These are phyloP conservation scores for Ceratocystis lukuohia DNA, from an alignment of 2,329 filamentous ascomycete species.

Conservation along the genomic window DNA sequence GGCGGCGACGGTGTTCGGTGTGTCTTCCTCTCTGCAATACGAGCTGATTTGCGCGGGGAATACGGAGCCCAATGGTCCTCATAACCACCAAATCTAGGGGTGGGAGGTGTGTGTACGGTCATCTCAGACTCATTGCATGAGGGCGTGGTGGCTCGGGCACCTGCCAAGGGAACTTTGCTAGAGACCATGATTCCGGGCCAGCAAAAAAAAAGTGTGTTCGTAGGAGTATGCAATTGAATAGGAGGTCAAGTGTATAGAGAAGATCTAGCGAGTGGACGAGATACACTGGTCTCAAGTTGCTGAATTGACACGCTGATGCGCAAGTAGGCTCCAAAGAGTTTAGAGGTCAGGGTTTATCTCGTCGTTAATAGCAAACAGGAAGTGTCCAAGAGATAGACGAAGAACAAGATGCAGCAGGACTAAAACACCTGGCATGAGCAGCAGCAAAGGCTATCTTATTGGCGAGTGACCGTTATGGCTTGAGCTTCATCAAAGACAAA, in stretches of 20 bases:
- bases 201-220: too few species aligned
- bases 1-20: constrained; percentile 44
- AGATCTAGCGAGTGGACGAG: constrained; percentile 11
- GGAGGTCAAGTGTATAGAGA: not conserved
- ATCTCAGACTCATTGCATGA: constrained; percentile 35
- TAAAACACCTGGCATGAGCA: not conserved
- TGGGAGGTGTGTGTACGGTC: constrained; percentile 50
- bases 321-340: not conserved
- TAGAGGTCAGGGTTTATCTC: not conserved
- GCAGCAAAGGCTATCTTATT: not conserved
- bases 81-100: constrained; percentile 40
- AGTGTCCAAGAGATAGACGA: constrained; percentile 4
- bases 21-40: constrained; percentile 43
- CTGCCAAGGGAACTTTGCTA: constrained; percentile 8
- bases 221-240: too few species aligned
- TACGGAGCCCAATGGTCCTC: constrained; percentile 60
- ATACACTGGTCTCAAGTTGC: not conserved
- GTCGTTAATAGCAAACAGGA: not conserved
- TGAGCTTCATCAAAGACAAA: not conserved
- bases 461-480: not conserved
- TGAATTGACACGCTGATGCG: not conserved
- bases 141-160: constrained; percentile 39
- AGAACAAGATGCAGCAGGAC: not conserved
- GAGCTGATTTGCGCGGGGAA: constrained; percentile 54
- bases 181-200: constrained; percentile 26